These are phyloP conservation scores for Parafenestella ontariensis DNA, from an alignment of 2,329 filamentous ascomycete species.

Conservation along the genomic window DNA sequence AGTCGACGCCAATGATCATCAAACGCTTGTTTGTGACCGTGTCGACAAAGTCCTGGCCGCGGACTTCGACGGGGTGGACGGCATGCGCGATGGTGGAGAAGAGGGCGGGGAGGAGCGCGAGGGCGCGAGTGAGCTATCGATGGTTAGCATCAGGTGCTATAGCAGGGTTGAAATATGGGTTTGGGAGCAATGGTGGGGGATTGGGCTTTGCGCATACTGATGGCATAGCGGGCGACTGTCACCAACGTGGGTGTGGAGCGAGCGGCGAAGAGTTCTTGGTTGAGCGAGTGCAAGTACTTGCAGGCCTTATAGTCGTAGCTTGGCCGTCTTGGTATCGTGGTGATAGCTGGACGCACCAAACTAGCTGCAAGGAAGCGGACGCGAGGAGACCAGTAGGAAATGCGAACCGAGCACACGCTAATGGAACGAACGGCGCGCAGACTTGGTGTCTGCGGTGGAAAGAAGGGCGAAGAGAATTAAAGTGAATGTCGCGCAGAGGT, in stretches of 20 bases:
- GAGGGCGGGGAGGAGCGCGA: conserved; percentile 37
- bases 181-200: background rate
- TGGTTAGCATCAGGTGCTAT: background rate
- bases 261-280: background rate
- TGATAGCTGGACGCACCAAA: conserved; percentile 11
- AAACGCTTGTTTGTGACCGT: conserved; percentile 64
- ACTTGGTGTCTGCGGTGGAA: background rate
- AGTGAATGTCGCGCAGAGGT: too few relatives aligned
- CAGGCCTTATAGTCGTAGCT: background rate
- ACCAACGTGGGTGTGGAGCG: conserved; percentile 5
- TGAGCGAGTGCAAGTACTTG: background rate
- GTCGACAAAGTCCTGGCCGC: conserved; percentile 68
- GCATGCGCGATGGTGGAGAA: conserved; percentile 57
- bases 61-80: conserved; percentile 63
- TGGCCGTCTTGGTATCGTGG: background rate
- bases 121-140: conserved; percentile 35
- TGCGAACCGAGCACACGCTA: conserved; percentile 1
- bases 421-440: conserved; percentile 5
- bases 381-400: background rate
- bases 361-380: conserved; percentile 11
- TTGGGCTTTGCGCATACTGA: background rate
- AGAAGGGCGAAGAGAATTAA: conserved; percentile 3
- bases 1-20: conserved; percentile 67
- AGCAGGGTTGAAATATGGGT: background rate
- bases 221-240: conserved; percentile 11